Percentiles rank a stretch among this genome's conserved stretches.
Conservation (phyloP, 2,329 filamentous ascomycete species). For the Sporothrix dimorphospora region DNA sequence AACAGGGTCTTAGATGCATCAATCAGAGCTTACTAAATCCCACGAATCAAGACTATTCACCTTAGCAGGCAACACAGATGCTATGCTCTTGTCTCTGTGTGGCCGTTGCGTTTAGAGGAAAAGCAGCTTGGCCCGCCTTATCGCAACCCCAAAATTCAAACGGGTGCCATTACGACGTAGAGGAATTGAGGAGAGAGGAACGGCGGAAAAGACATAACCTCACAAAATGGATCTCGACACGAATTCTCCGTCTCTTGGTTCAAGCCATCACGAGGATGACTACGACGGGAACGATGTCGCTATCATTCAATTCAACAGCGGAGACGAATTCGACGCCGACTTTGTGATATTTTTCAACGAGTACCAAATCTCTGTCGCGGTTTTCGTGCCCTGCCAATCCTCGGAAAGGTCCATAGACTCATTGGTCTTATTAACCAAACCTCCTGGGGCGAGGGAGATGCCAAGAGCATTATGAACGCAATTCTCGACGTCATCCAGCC, state of each 20-base stretch:
- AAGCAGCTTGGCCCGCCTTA: not conserved
- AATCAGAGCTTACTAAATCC: not conserved
- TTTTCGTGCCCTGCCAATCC: not conserved
- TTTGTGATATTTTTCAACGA: conserved; percentile 12
- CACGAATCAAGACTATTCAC: not conserved
- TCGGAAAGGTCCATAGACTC: not conserved
- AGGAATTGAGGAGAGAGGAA: too few species aligned
- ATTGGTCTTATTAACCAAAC: not conserved
- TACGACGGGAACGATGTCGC: not conserved
- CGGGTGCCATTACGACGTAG: not conserved
- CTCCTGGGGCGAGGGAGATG: not conserved
- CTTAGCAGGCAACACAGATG: conserved; percentile 7
- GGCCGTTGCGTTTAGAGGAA: not conserved
- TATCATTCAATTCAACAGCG: conserved; percentile 17
- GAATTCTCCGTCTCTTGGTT: too few species aligned
- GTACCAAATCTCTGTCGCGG: not conserved
- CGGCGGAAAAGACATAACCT: not conserved
- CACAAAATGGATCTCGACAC: too few species aligned
- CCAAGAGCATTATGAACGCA: too few species aligned
- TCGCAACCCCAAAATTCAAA: too few species aligned
- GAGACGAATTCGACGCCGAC: conserved; percentile 10
- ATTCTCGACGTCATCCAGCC: conserved; percentile 18
- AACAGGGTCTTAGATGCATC: not conserved
- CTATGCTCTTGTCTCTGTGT: not conserved
- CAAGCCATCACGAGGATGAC: not conserved